Evolutionary conservation across 23 red algal genomes (phyloP).

Genomic region (Agarophyton chilense): DNA sequence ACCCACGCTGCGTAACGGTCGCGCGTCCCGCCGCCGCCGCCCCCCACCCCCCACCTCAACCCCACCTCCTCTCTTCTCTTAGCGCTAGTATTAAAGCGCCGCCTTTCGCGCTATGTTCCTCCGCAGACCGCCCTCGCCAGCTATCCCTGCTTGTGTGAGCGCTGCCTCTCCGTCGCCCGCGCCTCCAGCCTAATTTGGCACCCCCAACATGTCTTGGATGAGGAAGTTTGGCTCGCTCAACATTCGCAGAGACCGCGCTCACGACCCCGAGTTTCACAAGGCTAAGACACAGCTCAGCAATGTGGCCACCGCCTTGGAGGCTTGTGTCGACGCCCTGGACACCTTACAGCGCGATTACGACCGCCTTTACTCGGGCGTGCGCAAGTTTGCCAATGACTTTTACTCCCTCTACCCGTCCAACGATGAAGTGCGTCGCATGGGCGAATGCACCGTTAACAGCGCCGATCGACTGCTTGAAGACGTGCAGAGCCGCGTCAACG

Average conservation of each 20-base stretch:
- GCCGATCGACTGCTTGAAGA: constrained; percentile 51
- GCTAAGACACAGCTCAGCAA: constrained; percentile 64
- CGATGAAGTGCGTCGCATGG: constrained; percentile 61
- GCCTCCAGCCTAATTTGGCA: not conserved
- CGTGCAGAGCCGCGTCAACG: constrained; percentile 27
- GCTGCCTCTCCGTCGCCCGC: not conserved
- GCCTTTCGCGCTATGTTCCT: not conserved
- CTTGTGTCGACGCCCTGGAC: constrained; percentile 37
- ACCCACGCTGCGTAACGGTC: not conserved
- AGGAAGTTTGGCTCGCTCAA: constrained; percentile 43
- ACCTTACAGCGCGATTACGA: constrained; percentile 54
- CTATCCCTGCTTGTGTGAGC: not conserved
- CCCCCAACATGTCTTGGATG: constrained; percentile 39
- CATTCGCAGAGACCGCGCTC: constrained; percentile 54
- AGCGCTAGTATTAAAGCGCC: not conserved
- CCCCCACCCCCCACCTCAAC: not conserved
- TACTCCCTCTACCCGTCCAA: constrained; percentile 71
- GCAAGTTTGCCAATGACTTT: constrained; percentile 65
- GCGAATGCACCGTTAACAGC: constrained; percentile 53
- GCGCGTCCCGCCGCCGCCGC: not conserved
- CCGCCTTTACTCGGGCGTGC: constrained; percentile 47
- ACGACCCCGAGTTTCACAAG: constrained; percentile 66
- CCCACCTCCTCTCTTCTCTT: not conserved
- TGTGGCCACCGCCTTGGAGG: constrained; percentile 55
- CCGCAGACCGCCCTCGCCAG: not conserved